Evolutionary conservation across 805 yeast species (phyloP).

Genomic region (Zygosaccharomyces bailii): DNA sequence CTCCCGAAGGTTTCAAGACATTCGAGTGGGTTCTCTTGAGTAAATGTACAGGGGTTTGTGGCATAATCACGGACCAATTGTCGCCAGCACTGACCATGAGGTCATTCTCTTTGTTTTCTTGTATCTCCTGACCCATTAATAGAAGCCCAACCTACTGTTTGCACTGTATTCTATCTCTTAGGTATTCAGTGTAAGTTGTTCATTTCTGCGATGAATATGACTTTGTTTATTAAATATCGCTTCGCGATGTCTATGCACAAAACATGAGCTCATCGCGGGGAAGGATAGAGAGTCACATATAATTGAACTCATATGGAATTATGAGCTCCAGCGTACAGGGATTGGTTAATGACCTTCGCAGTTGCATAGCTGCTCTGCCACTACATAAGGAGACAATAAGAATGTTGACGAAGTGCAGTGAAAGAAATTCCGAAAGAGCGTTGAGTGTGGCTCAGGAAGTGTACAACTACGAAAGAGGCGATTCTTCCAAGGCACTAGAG

Average conservation of each 20-base stretch:
- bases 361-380: conserved; percentile 1
- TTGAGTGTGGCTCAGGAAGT: conserved; percentile 1
- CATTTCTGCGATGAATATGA: not conserved
- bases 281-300: not conserved
- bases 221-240: conserved; percentile 6
- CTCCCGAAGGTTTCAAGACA: conserved; percentile 15
- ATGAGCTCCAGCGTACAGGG: not conserved
- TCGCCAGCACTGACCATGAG: conserved; percentile 7
- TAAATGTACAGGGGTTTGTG: conserved; percentile 28
- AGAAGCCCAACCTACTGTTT: not conserved
- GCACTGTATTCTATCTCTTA: no score
- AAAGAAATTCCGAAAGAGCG: conserved; percentile 1
- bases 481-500: conserved; percentile 16
- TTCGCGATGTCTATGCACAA: conserved; percentile 6
- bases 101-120: conserved; percentile 19
- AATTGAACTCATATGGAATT: no score
- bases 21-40: conserved; percentile 26
- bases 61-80: conserved; percentile 10
- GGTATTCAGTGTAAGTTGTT: not conserved
- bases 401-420: not conserved
- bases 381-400: conserved; percentile 2
- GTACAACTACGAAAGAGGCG: not conserved
- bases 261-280: conserved; percentile 1
- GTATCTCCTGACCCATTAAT: conserved; percentile 3
- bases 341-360: not conserved